Conservation (phyloP, 1,284 basidiomycete genomes). For the Malassezia dermatis region DNA sequence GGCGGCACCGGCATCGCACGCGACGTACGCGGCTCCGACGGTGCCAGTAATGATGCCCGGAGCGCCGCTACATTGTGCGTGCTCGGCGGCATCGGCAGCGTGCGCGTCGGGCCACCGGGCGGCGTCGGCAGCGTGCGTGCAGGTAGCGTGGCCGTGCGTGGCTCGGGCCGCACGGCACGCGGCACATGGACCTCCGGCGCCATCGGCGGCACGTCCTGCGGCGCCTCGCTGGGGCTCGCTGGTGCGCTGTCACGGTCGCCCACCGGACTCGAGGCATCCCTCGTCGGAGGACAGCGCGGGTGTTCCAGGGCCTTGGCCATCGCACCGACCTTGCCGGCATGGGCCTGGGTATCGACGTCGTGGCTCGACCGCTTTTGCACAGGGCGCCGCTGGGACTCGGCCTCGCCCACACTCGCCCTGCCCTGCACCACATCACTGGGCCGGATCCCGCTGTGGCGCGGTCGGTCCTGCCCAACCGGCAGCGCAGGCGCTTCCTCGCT, state of each 20-base stretch:
- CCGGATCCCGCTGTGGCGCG: slow-evolving; percentile 4
- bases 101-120: slow-evolving; percentile 1
- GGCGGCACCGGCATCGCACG: not conserved
- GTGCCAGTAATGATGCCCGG: not conserved
- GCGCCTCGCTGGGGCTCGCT: too few relatives aligned
- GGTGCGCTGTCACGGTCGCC: not conserved
- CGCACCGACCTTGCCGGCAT: not conserved
- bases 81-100: slow-evolving; percentile 6
- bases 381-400: not conserved
- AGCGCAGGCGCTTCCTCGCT: not conserved
- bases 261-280: not conserved
- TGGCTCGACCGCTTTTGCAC: not conserved
- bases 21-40: not conserved
- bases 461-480: not conserved
- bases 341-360: not conserved
- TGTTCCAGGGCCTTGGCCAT: slow-evolving; percentile 1
- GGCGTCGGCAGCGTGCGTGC: slow-evolving; percentile 10
- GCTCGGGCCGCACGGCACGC: not conserved
- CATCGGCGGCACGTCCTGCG: not conserved
- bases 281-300: not conserved
- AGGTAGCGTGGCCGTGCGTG: not conserved
- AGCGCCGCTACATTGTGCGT: slow-evolving; percentile 10
- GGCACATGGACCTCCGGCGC: not conserved
- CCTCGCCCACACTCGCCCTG: not conserved
- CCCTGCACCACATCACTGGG: slow-evolving; percentile 6